Conservation (phyloP, 2,329 filamentous ascomycete species). For the Penicillium sp. region DNA sequence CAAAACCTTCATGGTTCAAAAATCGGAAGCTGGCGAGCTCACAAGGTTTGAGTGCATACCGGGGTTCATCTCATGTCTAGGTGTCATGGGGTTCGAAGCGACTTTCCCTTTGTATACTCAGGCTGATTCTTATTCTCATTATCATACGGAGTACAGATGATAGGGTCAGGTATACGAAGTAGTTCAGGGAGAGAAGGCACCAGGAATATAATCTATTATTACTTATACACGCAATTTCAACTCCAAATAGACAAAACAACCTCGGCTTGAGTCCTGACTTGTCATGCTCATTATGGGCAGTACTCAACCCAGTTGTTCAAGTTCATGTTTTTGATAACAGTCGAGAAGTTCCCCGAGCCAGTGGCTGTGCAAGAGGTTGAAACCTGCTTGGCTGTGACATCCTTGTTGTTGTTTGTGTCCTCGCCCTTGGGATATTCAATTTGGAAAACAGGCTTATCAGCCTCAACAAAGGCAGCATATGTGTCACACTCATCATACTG, state of each 20-base stretch:
- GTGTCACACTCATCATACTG: constrained; percentile 61
- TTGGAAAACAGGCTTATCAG: constrained; percentile 69
- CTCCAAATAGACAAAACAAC: background rate
- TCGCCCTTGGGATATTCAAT: constrained; percentile 67
- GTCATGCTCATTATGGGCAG: constrained; percentile 40
- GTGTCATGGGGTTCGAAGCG: background rate
- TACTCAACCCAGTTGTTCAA: constrained; percentile 64
- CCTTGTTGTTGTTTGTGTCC: constrained; percentile 34
- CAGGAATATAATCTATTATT: constrained; percentile 1
- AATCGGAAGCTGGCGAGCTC: background rate
- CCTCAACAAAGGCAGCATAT: constrained; percentile 60
- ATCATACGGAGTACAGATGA: too few relatives aligned
- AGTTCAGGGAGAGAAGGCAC: too few relatives aligned
- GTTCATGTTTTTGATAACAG: constrained; percentile 65
- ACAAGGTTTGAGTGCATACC: background rate
- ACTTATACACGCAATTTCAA: constrained; percentile 7
- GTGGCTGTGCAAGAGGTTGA: constrained; percentile 50
- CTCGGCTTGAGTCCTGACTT: background rate
- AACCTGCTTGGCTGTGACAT: constrained; percentile 37
- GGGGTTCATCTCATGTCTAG: background rate
- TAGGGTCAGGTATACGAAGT: background rate
- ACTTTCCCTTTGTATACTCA: background rate
- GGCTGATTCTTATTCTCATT: too few relatives aligned
- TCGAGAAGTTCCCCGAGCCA: constrained; percentile 59
- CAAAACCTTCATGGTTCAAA: background rate